Evolutionary conservation across 306 rosid species (phyloP).

Genomic region (Glycine tomentella): DNA sequence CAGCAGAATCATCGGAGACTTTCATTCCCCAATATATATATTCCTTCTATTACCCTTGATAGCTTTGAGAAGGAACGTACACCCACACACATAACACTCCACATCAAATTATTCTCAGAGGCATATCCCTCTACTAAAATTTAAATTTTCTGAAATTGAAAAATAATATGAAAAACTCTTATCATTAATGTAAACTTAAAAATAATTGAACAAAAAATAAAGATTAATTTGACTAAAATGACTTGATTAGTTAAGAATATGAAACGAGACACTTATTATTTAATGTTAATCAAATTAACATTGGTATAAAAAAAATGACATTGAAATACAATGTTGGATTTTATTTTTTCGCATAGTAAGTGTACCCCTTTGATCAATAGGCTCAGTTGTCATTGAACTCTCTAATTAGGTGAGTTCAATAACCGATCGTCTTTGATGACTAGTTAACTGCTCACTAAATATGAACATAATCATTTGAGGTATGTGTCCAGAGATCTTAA

Average conservation of each 20-base stretch:
- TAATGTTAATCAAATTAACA: background rate
- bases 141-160: background rate
- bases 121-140: no score
- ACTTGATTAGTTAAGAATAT: background rate
- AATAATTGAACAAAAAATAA: background rate
- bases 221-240: background rate
- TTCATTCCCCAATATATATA: conserved; percentile 68
- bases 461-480: no score
- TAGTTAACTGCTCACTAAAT: no score
- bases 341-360: background rate
- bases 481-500: no score
- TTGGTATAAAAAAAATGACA: background rate
- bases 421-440: no score
- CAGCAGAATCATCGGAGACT: conserved; percentile 70
- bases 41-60: conserved; percentile 37
- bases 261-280: background rate
- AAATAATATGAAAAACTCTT: background rate
- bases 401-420: no score
- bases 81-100: background rate
- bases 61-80: no score
- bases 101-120: conserved; percentile 7
- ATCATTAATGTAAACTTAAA: background rate
- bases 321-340: background rate
- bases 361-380: no score
- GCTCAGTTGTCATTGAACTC: no score